phyloP scores from a whole-genome alignment of 2,329 filamentous ascomycete species.

The Torrubiella hemipterigena region DNA sequence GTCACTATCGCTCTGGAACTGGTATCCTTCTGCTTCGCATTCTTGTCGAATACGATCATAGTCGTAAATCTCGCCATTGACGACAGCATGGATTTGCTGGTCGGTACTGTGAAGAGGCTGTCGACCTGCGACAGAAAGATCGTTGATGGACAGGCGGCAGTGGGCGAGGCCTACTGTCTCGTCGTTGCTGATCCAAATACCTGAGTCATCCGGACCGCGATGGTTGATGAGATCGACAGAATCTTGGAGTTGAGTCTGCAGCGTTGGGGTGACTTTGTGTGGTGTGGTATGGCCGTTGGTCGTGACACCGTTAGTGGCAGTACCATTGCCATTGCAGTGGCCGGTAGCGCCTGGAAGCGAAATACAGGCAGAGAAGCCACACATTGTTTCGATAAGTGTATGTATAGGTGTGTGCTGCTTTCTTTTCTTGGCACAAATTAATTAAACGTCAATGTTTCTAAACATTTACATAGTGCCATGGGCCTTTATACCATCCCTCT shows the following conservation, averaged over 20 bases:
- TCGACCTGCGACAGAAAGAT: constrained; percentile 30
- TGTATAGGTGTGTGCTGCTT: no score
- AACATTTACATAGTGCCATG: no score
- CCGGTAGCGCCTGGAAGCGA: no score
- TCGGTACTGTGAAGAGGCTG: constrained; percentile 32
- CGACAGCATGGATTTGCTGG: constrained; percentile 37
- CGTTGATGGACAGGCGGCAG: constrained; percentile 39
- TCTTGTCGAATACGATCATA: constrained; percentile 29
- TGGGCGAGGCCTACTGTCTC: constrained; percentile 26
- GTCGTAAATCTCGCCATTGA: constrained; percentile 49
- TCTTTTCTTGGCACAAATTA: no score
- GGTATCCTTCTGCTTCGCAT: constrained; percentile 23
- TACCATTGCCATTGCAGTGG: no score
- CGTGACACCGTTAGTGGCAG: no score
- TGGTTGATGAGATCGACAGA: constrained; percentile 15
- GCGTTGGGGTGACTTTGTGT: no score
- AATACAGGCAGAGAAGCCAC: no score
- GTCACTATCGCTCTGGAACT: constrained; percentile 33
- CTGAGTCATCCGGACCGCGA: constrained; percentile 17
- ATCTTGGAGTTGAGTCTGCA: constrained; percentile 12
- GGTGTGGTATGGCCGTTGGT: no score
- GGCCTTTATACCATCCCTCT: no score
- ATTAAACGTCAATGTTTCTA: no score
- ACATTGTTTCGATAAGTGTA: no score
- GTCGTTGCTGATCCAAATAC: constrained; percentile 15